phyloP scores from a whole-genome alignment of 169 alveolate genomes.

The Eimeria tenella region DNA sequence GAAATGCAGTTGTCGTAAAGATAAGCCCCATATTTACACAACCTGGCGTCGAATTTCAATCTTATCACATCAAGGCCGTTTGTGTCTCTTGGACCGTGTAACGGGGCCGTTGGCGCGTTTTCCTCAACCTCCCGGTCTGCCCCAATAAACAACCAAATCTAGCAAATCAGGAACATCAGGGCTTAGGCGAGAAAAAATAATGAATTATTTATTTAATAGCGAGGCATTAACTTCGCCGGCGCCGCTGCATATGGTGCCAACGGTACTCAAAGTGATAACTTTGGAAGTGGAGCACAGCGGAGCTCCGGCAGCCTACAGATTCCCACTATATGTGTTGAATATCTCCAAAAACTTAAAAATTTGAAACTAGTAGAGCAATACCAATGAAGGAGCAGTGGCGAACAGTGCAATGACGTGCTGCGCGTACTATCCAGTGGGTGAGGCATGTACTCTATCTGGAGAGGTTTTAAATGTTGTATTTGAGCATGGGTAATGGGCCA shows the following conservation, averaged over 20 bases:
- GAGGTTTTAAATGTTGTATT: too few species aligned
- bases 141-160: constrained; percentile 2
- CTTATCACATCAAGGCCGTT: constrained; percentile 13
- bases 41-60: not conserved
- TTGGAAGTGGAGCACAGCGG: constrained; percentile 1
- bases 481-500: too few species aligned
- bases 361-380: too few species aligned
- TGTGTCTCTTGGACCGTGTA: constrained; percentile 29
- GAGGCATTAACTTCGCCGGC: not conserved
- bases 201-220: not conserved
- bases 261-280: not conserved
- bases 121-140: constrained; percentile 30
- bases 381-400: too few species aligned
- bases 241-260: too few species aligned
- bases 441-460: too few species aligned
- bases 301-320: constrained; percentile 11
- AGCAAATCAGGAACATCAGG: not conserved
- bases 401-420: too few species aligned
- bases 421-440: too few species aligned
- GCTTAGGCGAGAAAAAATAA: not conserved
- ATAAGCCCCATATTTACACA: not conserved
- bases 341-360: too few species aligned
- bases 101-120: constrained; percentile 59
- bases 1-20: not conserved
- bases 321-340: not conserved